Evolutionary conservation across 2,329 filamentous ascomycete genomes (phyloP).

Genomic region (Neonectria coccinea): DNA sequence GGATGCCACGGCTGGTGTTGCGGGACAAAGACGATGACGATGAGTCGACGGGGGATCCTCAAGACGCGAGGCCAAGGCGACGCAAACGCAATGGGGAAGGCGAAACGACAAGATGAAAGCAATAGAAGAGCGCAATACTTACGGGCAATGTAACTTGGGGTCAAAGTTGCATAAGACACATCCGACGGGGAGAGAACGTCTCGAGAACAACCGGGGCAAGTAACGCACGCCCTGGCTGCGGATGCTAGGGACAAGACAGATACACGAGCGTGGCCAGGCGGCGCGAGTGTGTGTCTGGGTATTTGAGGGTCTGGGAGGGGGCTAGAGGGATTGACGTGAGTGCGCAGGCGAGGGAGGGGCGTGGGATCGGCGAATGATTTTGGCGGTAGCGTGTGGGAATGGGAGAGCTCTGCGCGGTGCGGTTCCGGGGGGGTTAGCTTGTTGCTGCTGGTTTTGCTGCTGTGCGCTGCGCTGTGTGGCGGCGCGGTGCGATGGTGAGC

Average conservation of each 20-base stretch:
- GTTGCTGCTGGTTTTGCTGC: slow-evolving; percentile 20
- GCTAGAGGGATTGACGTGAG: slow-evolving; percentile 31
- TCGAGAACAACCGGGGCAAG: slow-evolving; percentile 41
- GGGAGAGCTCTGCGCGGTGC: slow-evolving; percentile 19
- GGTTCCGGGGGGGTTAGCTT: slow-evolving; percentile 25
- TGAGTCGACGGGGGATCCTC: slow-evolving; percentile 32
- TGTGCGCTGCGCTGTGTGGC: slow-evolving; percentile 17
- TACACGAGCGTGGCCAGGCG: slow-evolving; percentile 39
- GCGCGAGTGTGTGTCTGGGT: slow-evolving; percentile 42
- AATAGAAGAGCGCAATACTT: slow-evolving; percentile 47
- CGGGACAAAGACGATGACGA: slow-evolving; percentile 21
- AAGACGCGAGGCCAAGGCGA: slow-evolving; percentile 36
- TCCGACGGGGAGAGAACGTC: slow-evolving; percentile 39
- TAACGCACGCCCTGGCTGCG: slow-evolving; percentile 37
- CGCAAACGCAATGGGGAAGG: slow-evolving; percentile 33
- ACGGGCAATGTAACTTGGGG: slow-evolving; percentile 50
- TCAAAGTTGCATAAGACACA: slow-evolving; percentile 44
- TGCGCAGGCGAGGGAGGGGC: slow-evolving; percentile 29
- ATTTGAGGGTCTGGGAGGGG: slow-evolving; percentile 38
- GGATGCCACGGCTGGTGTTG: slow-evolving; percentile 25
- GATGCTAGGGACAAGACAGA: slow-evolving; percentile 43
- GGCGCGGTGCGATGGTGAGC: slow-evolving; percentile 23
- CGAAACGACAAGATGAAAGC: slow-evolving; percentile 28
- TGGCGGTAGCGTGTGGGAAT: slow-evolving; percentile 24
- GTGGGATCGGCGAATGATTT: slow-evolving; percentile 31